Evolutionary conservation across 805 yeast species (phyloP), one percentile per base, ranked within the genome.

Genomic region (Wickerhamomyces xylosicus): DNA sequence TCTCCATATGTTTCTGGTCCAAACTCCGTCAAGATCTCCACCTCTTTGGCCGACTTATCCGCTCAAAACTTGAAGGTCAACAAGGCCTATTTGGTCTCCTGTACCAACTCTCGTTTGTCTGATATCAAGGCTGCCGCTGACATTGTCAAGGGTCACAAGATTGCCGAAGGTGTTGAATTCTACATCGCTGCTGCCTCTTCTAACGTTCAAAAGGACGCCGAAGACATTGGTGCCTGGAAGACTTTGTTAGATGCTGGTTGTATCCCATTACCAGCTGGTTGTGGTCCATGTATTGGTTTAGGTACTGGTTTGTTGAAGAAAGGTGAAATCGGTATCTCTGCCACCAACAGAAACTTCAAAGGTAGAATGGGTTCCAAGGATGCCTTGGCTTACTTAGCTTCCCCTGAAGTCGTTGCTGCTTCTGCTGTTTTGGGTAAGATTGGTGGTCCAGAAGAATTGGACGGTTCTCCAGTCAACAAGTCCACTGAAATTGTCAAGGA

Each of bases 291-390:
- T 68, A 92, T 92, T 56, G 99, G 99, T 29, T 69, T 92, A 40
- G 99, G 99, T 40, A 72, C 94, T 21, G 99, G 99, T 37, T 67
- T 92, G 47, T 68, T 92, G 49, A 79, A 92, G 62, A 90, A 85
- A 28, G 98, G 98, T 34, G 97, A 92, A 62, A 95, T 92, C 42
- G 98, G 99, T 47, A 92, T 92, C 53, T 85, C 95, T 47, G 98
- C 98, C 42, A 92, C 98, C 7, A 92, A 92, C 69, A 79, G 99
- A 68, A 92, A 92, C 65, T 92, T 92, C 74, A 92, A 92, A 66
- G 99, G 99, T 45, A 79, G 99, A 66, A 92, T 92, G 99, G 99
- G 99, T 8, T 82, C 95, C 7, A 83, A 82, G 50, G 97, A 92
- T 52, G 98, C 98, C 1, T 67, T 87, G 44, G 98, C 98, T 0